Conservation (phyloP, 2,329 filamentous ascomycete genomes). For the Fusarium goolgardi region DNA sequence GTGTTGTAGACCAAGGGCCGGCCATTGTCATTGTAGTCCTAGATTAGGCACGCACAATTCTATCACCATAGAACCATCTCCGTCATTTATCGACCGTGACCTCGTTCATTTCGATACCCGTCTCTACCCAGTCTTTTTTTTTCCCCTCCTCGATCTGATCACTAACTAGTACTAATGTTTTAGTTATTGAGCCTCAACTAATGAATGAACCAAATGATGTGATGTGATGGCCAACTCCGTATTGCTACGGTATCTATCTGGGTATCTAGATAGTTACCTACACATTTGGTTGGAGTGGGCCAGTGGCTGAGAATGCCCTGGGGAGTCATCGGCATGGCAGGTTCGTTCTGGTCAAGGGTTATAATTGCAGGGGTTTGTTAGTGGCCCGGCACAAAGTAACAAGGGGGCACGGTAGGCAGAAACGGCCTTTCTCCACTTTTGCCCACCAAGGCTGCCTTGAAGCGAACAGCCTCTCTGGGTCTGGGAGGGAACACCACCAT, state of each 20-base stretch:
- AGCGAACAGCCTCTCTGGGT: conserved; percentile 24
- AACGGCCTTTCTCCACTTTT: conserved; percentile 37
- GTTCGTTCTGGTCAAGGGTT: neutral
- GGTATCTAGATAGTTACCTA: too few species aligned
- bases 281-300: neutral
- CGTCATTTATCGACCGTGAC: conserved; percentile 26
- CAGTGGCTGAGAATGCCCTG: conserved; percentile 36
- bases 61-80: neutral
- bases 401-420: conserved; percentile 42
- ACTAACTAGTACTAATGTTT: neutral
- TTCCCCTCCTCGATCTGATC: conserved; percentile 10
- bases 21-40: conserved; percentile 31
- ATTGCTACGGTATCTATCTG: too few species aligned
- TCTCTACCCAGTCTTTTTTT: conserved; percentile 8
- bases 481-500: conserved; percentile 40
- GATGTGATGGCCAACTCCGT: neutral
- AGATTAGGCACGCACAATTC: conserved; percentile 4
- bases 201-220: conserved; percentile 1
- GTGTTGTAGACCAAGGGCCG: conserved; percentile 5
- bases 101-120: conserved; percentile 36
- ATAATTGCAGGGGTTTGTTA: conserved; percentile 21
- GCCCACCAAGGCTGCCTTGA: conserved; percentile 33
- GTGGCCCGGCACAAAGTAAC: conserved; percentile 21
- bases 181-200: conserved; percentile 16
- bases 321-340: conserved; percentile 45